Conservation (phyloP, 2,329 filamentous ascomycete species). For the Pseudogymnoascus sp. region DNA sequence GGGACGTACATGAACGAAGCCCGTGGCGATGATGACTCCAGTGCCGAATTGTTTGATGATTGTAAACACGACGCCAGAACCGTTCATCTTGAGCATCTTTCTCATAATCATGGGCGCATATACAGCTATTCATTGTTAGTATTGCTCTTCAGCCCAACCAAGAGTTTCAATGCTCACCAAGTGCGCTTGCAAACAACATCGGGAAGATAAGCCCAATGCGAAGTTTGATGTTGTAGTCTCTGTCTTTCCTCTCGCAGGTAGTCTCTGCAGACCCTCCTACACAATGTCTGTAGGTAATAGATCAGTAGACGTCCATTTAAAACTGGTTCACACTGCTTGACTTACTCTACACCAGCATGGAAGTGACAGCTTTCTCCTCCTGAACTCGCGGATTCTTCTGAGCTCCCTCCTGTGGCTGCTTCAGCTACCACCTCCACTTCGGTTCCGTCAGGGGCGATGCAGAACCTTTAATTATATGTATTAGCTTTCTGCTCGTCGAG, state of each 20-base stretch:
- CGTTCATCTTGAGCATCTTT: constrained; percentile 45
- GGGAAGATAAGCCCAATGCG: constrained; percentile 66
- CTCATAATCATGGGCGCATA: constrained; percentile 58
- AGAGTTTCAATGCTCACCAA: constrained; percentile 37
- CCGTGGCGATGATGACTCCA: constrained; percentile 63
- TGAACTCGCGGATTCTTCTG: constrained; percentile 18
- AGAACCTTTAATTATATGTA: constrained; percentile 41
- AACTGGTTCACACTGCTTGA: constrained; percentile 12
- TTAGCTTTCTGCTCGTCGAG: neutral
- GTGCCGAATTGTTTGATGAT: constrained; percentile 67
- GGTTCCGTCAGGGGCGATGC: constrained; percentile 48
- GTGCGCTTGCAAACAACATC: constrained; percentile 57
- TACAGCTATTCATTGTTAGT: constrained; percentile 36
- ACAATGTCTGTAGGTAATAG: constrained; percentile 23
- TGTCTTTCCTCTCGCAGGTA: constrained; percentile 42
- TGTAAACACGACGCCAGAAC: constrained; percentile 42
- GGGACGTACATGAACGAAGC: constrained; percentile 53
- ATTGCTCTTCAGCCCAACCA: neutral
- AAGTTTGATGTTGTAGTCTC: constrained; percentile 59
- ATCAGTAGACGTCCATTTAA: neutral
- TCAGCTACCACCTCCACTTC: constrained; percentile 47
- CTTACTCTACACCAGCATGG: constrained; percentile 67
- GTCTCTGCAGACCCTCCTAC: constrained; percentile 13
- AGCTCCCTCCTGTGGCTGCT: constrained; percentile 13
- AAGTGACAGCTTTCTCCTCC: constrained; percentile 54